Evolutionary conservation across 176 grass and related monocot genomes (phyloP), one percentile per base, ranked within the genome.

Genomic region (Calamus simplicifolius): DNA sequence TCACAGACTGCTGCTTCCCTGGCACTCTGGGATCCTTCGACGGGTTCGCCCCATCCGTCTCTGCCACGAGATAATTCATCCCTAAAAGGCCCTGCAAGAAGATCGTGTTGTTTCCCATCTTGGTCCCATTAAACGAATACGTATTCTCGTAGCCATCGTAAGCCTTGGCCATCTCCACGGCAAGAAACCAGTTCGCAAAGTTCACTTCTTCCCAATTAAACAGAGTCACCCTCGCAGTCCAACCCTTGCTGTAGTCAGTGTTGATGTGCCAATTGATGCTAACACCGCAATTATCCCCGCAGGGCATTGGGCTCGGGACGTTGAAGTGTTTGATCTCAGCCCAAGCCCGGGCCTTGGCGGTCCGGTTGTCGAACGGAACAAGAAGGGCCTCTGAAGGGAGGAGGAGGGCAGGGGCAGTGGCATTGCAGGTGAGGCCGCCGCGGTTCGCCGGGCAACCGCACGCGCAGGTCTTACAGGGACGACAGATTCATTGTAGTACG

Each of bases 211-310:
- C 87, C 92, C 92, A 97, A 58, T 91, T 97, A 73, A 97, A 97
- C 74, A 97, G 69, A 61, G 92, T 91, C 26, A 97, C 72, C 50
- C 92, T 80, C 48, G 92, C 75, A 21, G 77, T 91, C 92, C 92
- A 97, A 7, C 92, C 92, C 62, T 91, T 88, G 72, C n/a, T 80
- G 75, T 88, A 91, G 74, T 97, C 78, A 3, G 84, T 68, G 0
- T 77, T 72, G 48, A 97, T 18, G 13, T 97, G 87, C 87, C 92
- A 97, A 51, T 91, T 97, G 73, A 97, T 85, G 83, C 92, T 97
- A 35, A 97, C 83, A 4, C 92, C 92, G 1, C 87, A 97, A 23
- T 80, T 77, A 76, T 97, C 92, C 0, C 77, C 81, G 0, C 92
- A 97, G 14, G 92, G 92, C 64, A 82, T 51, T 2, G 87, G 87